Evolutionary conservation across 805 yeast genomes (phyloP), one percentile per base, ranked within the genome.

Genomic region (Candida broadrunensis): DNA sequence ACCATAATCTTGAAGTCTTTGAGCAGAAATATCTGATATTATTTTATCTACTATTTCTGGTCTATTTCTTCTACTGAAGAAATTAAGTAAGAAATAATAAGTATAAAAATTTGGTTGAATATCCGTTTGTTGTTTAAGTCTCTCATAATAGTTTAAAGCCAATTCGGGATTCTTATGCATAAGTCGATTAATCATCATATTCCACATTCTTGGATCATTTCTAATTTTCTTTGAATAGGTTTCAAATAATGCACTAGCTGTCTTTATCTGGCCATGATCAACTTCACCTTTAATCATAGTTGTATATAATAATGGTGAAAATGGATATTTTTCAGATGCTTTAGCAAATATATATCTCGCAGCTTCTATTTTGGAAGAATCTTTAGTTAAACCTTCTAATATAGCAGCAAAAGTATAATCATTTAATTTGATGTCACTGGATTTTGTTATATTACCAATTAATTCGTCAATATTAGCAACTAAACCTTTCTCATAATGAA

Each of bases 301-400:
- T 8, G 78, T 71, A 54, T 71, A 66, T 24, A 77, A 55, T 21
- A 61, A 65, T 7, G 61, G 49, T 3, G 73, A 60, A 26, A 42
- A 26, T 61, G 56, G 52, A 62, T 49, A 36, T 60, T 64, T 39
- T 34, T 44, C 50, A 33, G 63, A 58, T 4, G 37, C 32, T 38
- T 59, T 54, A 13, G 72, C 63, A 51, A 73, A 77, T 20, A 83
- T 49, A 1, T 52, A 48, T 34, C 83, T 63, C 1, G 85, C 86
- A n/a, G 78, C 71, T 12, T 61, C 66, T 9, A 73, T 51, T 40
- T 79, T 71, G 29, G 64, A 42, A n/a, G 72, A 68, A 38, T 71
- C 68, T 49, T 69, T 69, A 43, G 73, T 64, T 43, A 83, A 66
- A 12, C 80, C 80, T 39, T 72, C 75, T 42, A 83, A 64, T 26